Percentiles rank a stretch among this genome's conserved stretches.
Evolutionary conservation across 2,329 filamentous ascomycete species (phyloP).

Genomic region (Sarocladiaceae sp.): DNA sequence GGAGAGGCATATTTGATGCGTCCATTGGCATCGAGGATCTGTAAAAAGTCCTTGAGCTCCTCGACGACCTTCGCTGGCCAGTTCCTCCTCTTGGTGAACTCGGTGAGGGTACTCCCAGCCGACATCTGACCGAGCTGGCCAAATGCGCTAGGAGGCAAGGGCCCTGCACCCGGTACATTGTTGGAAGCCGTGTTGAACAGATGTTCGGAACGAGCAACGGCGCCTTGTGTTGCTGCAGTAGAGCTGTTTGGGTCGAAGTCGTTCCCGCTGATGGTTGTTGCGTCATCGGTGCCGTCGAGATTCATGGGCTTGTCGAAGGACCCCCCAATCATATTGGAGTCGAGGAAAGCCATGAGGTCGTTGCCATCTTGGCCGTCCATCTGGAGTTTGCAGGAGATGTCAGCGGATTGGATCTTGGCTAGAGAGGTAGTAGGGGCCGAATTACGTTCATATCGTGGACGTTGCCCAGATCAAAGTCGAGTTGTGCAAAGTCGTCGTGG

Average conservation of each 20-base stretch:
- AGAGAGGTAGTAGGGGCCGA: neutral
- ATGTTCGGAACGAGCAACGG: slow-evolving; percentile 25
- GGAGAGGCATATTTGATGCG: slow-evolving; percentile 82
- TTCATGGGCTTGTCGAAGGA: slow-evolving; percentile 36
- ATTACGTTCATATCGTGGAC: slow-evolving; percentile 19
- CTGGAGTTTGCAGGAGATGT: neutral
- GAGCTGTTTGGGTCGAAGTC: slow-evolving; percentile 12
- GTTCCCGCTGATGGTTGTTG: slow-evolving; percentile 15
- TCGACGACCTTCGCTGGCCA: slow-evolving; percentile 88
- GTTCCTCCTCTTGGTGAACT: slow-evolving; percentile 57
- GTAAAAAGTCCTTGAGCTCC: slow-evolving; percentile 81
- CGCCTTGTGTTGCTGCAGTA: slow-evolving; percentile 20
- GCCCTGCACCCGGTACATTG: slow-evolving; percentile 34
- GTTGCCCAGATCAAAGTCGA: slow-evolving; percentile 18
- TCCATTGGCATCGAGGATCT: slow-evolving; percentile 80
- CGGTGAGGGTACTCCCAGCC: slow-evolving; percentile 41
- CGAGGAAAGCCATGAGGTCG: slow-evolving; percentile 38
- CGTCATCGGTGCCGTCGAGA: slow-evolving; percentile 30
- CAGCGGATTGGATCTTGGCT: slow-evolving; percentile 2
- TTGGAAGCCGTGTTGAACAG: slow-evolving; percentile 28
- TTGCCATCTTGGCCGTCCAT: slow-evolving; percentile 23
- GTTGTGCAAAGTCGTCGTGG: slow-evolving; percentile 21
- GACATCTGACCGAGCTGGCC: slow-evolving; percentile 18
- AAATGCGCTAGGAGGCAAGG: slow-evolving; percentile 33
- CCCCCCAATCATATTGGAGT: slow-evolving; percentile 32